Percentiles rank a stretch among this genome's conserved stretches.
Conservation (phyloP, 2,329 filamentous ascomycete genomes). For the Beauveria caledonica region DNA sequence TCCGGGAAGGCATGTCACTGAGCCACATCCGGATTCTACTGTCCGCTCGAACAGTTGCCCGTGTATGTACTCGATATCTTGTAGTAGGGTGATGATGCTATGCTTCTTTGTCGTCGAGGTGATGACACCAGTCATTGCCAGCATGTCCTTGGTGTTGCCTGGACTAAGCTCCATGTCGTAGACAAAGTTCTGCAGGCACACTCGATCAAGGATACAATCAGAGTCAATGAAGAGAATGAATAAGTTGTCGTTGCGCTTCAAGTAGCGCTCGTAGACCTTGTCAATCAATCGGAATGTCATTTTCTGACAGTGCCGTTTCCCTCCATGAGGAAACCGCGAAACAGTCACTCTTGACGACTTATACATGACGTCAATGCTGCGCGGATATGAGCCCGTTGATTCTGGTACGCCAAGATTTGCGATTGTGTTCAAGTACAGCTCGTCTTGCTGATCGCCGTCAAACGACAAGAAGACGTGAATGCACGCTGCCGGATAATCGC, state of each 20-base stretch:
- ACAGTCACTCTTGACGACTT: constrained; percentile 77
- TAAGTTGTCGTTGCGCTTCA: constrained; percentile 80
- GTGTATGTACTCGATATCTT: constrained; percentile 98
- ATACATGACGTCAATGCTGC: constrained; percentile 85
- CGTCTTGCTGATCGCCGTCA: constrained; percentile 82
- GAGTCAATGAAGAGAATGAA: constrained; percentile 98
- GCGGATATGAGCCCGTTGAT: constrained; percentile 69
- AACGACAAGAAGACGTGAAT: constrained; percentile 95
- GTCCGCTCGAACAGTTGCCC: constrained; percentile 94
- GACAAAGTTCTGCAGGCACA: constrained; percentile 94
- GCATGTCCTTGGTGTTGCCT: constrained; percentile 83
- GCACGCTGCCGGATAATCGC: constrained; percentile 86
- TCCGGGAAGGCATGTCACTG: constrained; percentile 89
- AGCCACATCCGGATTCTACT: constrained; percentile 87
- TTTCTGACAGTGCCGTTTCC: constrained; percentile 91
- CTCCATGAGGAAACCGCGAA: constrained; percentile 85
- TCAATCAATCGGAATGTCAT: constrained; percentile 88
- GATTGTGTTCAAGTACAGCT: constrained; percentile 80
- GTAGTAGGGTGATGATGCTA: constrained; percentile 80
- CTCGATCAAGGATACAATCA: constrained; percentile 84
- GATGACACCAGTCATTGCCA: constrained; percentile 96
- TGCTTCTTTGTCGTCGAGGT: constrained; percentile 87
- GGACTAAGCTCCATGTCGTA: constrained; percentile 98
- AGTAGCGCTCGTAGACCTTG: constrained; percentile 79
- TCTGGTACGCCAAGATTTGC: constrained; percentile 75